phyloP scores from a whole-genome alignment of 352 stramenopile species.

The Paralagenidium karlingii region DNA sequence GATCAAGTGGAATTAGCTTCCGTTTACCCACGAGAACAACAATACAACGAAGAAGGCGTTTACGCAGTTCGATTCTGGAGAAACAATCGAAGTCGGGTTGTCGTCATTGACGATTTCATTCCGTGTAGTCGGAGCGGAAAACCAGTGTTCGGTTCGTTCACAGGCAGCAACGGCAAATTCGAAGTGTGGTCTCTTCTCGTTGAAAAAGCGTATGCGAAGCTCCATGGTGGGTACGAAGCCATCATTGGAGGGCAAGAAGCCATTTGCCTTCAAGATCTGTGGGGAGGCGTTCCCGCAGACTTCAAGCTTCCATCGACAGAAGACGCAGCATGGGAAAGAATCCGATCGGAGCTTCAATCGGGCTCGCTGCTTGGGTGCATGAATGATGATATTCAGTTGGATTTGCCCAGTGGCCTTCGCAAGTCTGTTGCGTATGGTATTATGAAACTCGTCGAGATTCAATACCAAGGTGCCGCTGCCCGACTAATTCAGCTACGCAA shows the following conservation, averaged over 20 bases:
- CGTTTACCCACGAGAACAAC: slow-evolving; percentile 49
- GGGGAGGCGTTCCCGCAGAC: slow-evolving; percentile 45
- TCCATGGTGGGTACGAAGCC: slow-evolving; percentile 82
- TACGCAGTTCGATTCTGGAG: slow-evolving; percentile 80
- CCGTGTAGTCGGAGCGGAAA: slow-evolving; percentile 76
- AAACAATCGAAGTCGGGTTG: slow-evolving; percentile 65
- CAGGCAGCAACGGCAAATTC: slow-evolving; percentile 65
- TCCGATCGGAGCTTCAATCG: slow-evolving; percentile 26
- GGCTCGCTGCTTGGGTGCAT: slow-evolving; percentile 60
- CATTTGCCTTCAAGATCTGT: slow-evolving; percentile 66
- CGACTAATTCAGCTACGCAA: slow-evolving; percentile 71
- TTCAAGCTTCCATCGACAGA: slow-evolving; percentile 63
- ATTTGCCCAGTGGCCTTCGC: slow-evolving; percentile 46
- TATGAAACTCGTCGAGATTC: slow-evolving; percentile 60
- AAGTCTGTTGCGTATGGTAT: slow-evolving; percentile 65
- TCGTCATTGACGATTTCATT: slow-evolving; percentile 78
- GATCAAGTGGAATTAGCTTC: slow-evolving; percentile 47
- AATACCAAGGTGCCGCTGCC: slow-evolving; percentile 32
- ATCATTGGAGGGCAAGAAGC: slow-evolving; percentile 82
- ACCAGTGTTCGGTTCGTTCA: slow-evolving; percentile 76
- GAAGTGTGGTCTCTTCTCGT: slow-evolving; percentile 90
- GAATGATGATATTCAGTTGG: slow-evolving; percentile 51
- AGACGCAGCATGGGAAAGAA: slow-evolving; percentile 34
- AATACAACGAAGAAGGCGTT: slow-evolving; percentile 83
- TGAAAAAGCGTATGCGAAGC: slow-evolving; percentile 93